A percentile compares a stretch with the other conserved stretches of the same genome.
Conservation (phyloP, 345 rosid species). For the Passiflora organensis region DNA sequence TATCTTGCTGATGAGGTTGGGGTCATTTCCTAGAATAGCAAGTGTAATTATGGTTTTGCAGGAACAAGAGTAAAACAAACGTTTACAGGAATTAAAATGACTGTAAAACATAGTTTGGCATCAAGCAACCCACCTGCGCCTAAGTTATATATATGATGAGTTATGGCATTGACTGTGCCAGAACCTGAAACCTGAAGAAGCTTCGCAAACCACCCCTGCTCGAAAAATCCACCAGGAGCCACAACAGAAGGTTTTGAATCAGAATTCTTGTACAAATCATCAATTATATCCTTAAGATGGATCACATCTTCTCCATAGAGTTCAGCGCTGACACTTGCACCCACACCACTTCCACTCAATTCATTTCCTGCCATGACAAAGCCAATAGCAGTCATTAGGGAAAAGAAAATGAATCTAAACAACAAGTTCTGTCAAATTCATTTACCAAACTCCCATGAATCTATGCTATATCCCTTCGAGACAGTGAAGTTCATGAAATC, state of each 20-base stretch:
- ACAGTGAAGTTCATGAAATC: conserved; percentile 75
- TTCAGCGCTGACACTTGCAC: conserved; percentile 69
- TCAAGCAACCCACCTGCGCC: conserved; percentile 53
- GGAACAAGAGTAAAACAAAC: too few relatives aligned
- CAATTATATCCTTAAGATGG: conserved; percentile 47
- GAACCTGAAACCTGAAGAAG: conserved; percentile 76
- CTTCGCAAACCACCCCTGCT: conserved; percentile 61
- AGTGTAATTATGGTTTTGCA: neutral
- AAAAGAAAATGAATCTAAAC: conserved; percentile 8
- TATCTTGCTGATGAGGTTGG: conserved; percentile 62
- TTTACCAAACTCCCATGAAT: conserved; percentile 96
- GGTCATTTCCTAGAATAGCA: conserved; percentile 66
- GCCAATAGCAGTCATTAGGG: conserved; percentile 11
- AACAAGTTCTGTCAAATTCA: conserved; percentile 4
- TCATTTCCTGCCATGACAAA: conserved; percentile 61
- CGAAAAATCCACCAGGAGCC: conserved; percentile 97
- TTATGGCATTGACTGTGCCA: conserved; percentile 45
- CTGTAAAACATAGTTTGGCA: too few relatives aligned
- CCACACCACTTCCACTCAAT: conserved; percentile 76
- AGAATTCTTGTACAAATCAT: conserved; percentile 49
- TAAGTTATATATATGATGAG: conserved; percentile 94
- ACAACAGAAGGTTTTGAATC: conserved; percentile 52
- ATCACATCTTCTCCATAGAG: conserved; percentile 77
- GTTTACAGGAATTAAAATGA: too few relatives aligned
- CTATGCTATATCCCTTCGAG: conserved; percentile 65